Evolutionary conservation across 768 basidiomycete genomes (phyloP).

Genomic region (Pisolithus albus): DNA sequence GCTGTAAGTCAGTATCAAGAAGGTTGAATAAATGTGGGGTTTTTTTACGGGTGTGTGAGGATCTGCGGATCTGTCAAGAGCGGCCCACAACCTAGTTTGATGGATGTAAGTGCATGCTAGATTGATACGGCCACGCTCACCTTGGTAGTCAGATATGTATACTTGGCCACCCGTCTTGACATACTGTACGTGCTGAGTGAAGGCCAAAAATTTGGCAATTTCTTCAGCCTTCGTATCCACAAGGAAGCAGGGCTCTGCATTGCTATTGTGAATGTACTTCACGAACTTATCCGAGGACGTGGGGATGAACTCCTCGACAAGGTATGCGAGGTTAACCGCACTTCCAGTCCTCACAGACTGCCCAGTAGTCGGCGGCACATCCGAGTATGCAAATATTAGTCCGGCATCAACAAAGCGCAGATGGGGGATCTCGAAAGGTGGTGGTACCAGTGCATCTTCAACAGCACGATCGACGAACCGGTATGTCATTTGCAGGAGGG

Average conservation of each 20-base stretch:
- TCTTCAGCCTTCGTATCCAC: not conserved
- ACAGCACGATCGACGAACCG: constrained; percentile 3
- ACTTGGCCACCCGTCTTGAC: too few relatives aligned
- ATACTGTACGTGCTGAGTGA: not conserved
- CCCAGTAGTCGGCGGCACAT: not conserved
- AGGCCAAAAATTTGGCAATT: not conserved
- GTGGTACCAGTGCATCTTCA: not conserved
- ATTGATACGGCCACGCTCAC: too few relatives aligned
- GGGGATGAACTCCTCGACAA: not conserved
- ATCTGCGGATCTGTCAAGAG: too few relatives aligned
- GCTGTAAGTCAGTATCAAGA: too few relatives aligned
- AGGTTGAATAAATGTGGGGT: too few relatives aligned
- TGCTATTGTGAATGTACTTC: not conserved
- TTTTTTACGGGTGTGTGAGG: too few relatives aligned
- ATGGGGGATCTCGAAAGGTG: constrained; percentile 5
- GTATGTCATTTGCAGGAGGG: constrained; percentile 5
- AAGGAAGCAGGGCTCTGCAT: not conserved
- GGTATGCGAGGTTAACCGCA: not conserved
- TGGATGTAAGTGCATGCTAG: too few relatives aligned
- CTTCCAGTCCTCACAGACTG: not conserved
- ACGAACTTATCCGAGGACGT: too few relatives aligned
- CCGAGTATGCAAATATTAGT: not conserved
- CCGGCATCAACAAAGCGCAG: constrained; percentile 7
- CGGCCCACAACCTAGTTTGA: not conserved
- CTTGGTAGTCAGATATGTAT: too few relatives aligned